phyloP scores from a whole-genome alignment of 495 filamentous ascomycete species.

The Tuber umbilicatum region DNA sequence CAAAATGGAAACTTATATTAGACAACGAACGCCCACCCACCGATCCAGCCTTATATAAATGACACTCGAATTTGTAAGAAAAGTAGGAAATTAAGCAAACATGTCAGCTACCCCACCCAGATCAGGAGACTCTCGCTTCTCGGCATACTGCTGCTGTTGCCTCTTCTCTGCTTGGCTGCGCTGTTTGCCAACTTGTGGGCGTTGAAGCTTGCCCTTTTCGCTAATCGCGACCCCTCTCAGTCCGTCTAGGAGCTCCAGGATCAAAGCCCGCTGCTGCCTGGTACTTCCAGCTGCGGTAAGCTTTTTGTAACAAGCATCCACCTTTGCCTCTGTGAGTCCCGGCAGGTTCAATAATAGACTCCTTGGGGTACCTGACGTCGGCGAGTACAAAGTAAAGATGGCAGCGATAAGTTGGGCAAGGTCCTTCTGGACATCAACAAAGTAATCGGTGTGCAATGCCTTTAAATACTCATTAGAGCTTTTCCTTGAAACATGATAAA shows the following conservation, averaged over 20 bases:
- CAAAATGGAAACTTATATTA: background rate
- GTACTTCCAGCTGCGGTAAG: conserved; percentile 49
- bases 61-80: conserved; percentile 4
- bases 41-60: conserved; percentile 4
- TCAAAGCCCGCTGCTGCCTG: conserved; percentile 72
- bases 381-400: conserved; percentile 68
- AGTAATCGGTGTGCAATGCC: conserved; percentile 87
- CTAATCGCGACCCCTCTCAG: conserved; percentile 83
- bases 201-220: conserved; percentile 76
- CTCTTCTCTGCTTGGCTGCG: conserved; percentile 50
- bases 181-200: conserved; percentile 43
- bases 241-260: conserved; percentile 80
- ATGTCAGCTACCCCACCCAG: conserved; percentile 61
- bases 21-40: conserved; percentile 2
- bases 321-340: conserved; percentile 51
- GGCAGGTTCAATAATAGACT: conserved; percentile 52
- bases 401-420: conserved; percentile 79
- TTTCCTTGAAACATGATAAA: background rate
- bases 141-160: conserved; percentile 44
- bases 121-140: conserved; percentile 52
- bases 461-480: conserved; percentile 57
- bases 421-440: conserved; percentile 93
- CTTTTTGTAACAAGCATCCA: conserved; percentile 57
- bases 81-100: conserved; percentile 50
- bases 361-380: conserved; percentile 55